These are phyloP conservation scores for Leptoxyphium fumago DNA, from an alignment of 2,329 filamentous ascomycete species.

Conservation along the genomic window DNA sequence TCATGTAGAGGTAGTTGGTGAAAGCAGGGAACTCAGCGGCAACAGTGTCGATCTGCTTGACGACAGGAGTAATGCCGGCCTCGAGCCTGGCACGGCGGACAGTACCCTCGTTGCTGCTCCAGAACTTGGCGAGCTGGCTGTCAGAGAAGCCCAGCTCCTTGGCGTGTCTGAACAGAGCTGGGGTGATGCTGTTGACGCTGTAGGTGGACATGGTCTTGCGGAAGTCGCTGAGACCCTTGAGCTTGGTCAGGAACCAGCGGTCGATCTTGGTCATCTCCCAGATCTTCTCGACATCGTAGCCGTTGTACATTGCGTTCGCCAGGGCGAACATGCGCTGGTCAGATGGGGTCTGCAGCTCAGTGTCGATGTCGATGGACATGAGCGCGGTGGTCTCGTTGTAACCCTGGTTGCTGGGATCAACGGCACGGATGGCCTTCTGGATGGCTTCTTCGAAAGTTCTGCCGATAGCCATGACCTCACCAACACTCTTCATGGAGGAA, in stretches of 20 bases:
- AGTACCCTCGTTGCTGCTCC: constrained; percentile 85
- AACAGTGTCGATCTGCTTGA: constrained; percentile 98
- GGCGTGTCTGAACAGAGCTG: constrained; percentile 58
- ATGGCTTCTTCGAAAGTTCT: constrained; percentile 96
- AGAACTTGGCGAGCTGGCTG: constrained; percentile 83
- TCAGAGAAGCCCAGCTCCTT: constrained; percentile 94
- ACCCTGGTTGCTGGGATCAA: constrained; percentile 89
- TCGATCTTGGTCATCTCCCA: constrained; percentile 98
- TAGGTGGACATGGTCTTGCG: constrained; percentile 59
- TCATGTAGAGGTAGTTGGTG: constrained; percentile 93
- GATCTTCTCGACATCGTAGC: constrained; percentile 90
- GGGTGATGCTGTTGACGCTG: constrained; percentile 49
- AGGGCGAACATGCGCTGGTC: constrained; percentile 96
- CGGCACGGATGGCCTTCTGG: constrained; percentile 90
- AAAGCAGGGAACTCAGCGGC: constrained; percentile 89
- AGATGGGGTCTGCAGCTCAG: constrained; percentile 90
- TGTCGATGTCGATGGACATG: constrained; percentile 93
- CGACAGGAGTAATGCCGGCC: constrained; percentile 69
- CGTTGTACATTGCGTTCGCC: constrained; percentile 89
- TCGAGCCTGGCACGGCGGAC: constrained; percentile 76
- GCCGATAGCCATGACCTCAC: constrained; percentile 97
- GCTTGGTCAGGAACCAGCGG: constrained; percentile 90
- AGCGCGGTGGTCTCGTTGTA: constrained; percentile 81
- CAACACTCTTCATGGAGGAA: constrained; percentile 99
- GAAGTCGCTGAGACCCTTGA: constrained; percentile 85